These are phyloP conservation scores for Reticulascus tulasneorum DNA, from an alignment of 2,329 filamentous ascomycete genomes.

Conservation along the genomic window DNA sequence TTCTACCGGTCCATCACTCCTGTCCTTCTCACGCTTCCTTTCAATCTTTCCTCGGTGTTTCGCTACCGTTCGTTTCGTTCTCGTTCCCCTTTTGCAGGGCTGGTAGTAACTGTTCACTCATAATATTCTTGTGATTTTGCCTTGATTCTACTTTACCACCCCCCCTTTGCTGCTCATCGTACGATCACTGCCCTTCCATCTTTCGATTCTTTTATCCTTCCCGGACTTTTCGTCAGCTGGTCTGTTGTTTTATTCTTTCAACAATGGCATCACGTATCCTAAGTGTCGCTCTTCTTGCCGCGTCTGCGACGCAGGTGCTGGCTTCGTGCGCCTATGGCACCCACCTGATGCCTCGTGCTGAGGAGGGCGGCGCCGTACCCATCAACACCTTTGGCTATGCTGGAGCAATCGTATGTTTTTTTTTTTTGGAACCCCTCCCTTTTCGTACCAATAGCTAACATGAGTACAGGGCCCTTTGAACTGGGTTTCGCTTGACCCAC, in stretches of 20 bases:
- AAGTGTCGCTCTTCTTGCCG: constrained; percentile 10
- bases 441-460: constrained; percentile 1
- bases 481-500: constrained; percentile 37
- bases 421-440: too few species aligned
- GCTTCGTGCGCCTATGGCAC: constrained; percentile 38
- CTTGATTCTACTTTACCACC: background rate
- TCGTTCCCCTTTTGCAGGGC: constrained; percentile 9
- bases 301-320: constrained; percentile 13
- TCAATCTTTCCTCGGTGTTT: constrained; percentile 5
- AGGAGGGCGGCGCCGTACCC: constrained; percentile 23
- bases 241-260: constrained; percentile 9
- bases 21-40: constrained; percentile 7
- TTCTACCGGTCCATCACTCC: constrained; percentile 4
- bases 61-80: constrained; percentile 11
- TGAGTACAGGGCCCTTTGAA: constrained; percentile 37
- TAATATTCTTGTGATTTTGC: constrained; percentile 7
- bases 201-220: constrained; percentile 6
- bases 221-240: constrained; percentile 9
- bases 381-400: constrained; percentile 35
- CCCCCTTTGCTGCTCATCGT: background rate
- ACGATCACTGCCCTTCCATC: background rate
- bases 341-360: constrained; percentile 26
- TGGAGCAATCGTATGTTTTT: constrained; percentile 26
- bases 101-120: constrained; percentile 9
- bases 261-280: constrained; percentile 12